Conservation (phyloP, 169 alveolate genomes). For the Blepharisma undulans region DNA sequence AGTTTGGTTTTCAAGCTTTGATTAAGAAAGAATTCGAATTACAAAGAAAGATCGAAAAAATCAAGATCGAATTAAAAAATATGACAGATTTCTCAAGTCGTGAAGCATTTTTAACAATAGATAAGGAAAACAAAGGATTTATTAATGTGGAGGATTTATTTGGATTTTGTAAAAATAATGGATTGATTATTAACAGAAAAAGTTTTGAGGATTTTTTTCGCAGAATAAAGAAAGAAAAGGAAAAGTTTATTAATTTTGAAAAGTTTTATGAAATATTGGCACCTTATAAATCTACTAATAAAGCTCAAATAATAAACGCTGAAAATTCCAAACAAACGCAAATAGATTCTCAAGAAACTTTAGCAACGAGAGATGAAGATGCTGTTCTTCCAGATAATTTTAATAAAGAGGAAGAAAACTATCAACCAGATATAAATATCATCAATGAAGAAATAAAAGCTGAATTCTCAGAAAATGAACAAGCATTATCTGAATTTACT, state of each 20-base stretch:
- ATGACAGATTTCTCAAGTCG: background rate
- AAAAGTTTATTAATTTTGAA: background rate
- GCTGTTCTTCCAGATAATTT: background rate
- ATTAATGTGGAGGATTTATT: background rate
- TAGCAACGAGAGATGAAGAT: background rate
- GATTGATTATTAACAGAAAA: background rate
- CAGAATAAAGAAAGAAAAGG: background rate
- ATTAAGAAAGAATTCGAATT: background rate
- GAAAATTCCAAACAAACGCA: background rate
- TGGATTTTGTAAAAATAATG: background rate
- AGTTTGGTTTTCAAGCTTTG: background rate
- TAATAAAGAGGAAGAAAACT: background rate
- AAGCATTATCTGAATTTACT: background rate
- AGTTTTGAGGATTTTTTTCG: background rate
- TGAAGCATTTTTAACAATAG: background rate
- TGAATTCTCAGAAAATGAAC: background rate
- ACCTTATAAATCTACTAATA: background rate
- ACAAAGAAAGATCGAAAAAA: background rate
- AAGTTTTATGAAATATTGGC: background rate
- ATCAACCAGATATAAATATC: background rate
- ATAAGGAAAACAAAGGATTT: background rate
- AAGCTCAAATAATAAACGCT: background rate
- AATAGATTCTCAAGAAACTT: background rate
- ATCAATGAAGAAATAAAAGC: background rate
- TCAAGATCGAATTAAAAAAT: background rate